phyloP scores from a whole-genome alignment of 2,329 filamentous ascomycete genomes.

The Chaetomium sp. region DNA sequence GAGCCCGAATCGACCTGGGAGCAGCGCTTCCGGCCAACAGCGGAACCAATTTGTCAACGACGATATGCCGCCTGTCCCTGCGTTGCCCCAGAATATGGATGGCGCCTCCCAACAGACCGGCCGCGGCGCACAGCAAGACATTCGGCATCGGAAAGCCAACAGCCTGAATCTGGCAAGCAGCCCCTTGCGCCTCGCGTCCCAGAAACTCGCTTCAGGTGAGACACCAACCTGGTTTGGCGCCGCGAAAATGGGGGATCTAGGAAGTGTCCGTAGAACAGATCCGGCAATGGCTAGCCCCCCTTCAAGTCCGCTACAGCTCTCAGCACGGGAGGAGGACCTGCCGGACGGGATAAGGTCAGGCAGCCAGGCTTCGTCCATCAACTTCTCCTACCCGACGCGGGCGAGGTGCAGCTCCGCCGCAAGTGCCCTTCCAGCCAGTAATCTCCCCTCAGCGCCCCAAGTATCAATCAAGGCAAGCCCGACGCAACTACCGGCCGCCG shows the following conservation, averaged over 20 bases:
- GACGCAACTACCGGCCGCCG: constrained; percentile 12
- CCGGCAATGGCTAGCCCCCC: constrained; percentile 44
- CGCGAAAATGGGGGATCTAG: constrained; percentile 47
- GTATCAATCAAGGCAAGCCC: constrained; percentile 17
- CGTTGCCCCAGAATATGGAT: constrained; percentile 60
- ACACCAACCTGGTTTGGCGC: constrained; percentile 54
- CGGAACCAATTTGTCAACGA: constrained; percentile 31
- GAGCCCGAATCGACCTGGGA: constrained; percentile 58
- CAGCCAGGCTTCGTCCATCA: constrained; percentile 55
- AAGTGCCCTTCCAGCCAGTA: constrained; percentile 38
- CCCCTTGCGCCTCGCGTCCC: constrained; percentile 56
- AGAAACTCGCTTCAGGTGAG: constrained; percentile 49
- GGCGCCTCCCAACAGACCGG: constrained; percentile 32
- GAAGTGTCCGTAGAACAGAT: constrained; percentile 51
- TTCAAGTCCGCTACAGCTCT: constrained; percentile 33
- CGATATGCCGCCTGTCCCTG: constrained; percentile 73
- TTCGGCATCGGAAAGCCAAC: constrained; percentile 37
- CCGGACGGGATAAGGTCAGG: constrained; percentile 45
- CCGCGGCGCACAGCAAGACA: constrained; percentile 17
- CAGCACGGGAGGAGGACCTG: constrained; percentile 25
- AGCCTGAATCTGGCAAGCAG: constrained; percentile 46
- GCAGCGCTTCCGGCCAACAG: constrained; percentile 37
- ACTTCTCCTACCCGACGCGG: constrained; percentile 60
- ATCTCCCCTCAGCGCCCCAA: constrained; percentile 16
- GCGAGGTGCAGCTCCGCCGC: constrained; percentile 48